Base-by-base conservation (phyloP, 2,329 filamentous ascomycete genomes). In the Fusarium heterosporum region DNA sequence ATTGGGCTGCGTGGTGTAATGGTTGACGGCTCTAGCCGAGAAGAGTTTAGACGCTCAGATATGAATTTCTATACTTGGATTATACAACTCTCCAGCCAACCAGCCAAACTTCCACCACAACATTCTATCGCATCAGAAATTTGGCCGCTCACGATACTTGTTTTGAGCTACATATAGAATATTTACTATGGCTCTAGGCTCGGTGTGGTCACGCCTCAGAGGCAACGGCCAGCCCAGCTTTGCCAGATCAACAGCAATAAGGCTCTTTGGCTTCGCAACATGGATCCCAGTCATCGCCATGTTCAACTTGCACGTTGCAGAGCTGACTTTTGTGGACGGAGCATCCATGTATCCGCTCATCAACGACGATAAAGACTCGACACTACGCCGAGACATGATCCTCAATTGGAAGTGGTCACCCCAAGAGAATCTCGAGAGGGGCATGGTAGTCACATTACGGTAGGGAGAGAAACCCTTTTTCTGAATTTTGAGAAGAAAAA, bases 331-430 rank as follows among this genome's bases (percentile, higher is more conserved):
- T 58, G 85, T 91, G 61, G 81, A 82, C 34, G 89, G 89, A 3
- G 77, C 82, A 19, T 93, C 90, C 19, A 96, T 96, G 92, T 90
- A 90, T 55, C 92, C 92, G 2, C 90, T 89, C 63, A 80, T 95
- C 54, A 94, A 94, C 72, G 82, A 87, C 59, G 85, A 89, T 51
- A 89, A 83, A 72, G 82, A 89, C 73, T 82, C 84, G 71, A 87
- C 82, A 59, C 80, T 80, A 64, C 75, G 77, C 36, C 77, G 82
- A 49, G 88, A 91, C 64, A 61, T 86, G n/a, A 84, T 88, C 30
- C 76, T 89, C 65, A 86, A 84, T 55, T 84, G 81, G 72, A 90
- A 89, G 74, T 84, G 85, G 76, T 84, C 85, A 61, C 83, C 87
- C 25, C 83, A 85, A 58, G 78, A 85, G 45, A 81, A 84, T 28